Evolutionary conservation across 805 yeast species (phyloP), one percentile per base, ranked within the genome.

Genomic region (Lipomyces spencermartinsiae): DNA sequence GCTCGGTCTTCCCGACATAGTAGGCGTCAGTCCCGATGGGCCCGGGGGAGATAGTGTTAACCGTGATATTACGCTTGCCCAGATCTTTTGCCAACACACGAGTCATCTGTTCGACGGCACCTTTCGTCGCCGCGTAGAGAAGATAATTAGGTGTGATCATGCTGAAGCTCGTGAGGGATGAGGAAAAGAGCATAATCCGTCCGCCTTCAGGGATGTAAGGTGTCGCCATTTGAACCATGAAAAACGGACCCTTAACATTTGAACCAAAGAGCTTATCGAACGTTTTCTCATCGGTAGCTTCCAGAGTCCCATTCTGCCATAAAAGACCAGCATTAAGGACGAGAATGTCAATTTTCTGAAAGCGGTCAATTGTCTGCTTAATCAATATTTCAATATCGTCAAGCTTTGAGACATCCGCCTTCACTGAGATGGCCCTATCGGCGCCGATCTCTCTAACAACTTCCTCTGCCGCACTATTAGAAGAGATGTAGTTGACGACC

Each of bases 41-140:
- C 2, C 87, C 87, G 6, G 87, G 86, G 39, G 83, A 83, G 62
- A 84, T 79, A 16, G 82, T 80, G 70, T 84, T 84, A 61, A 83
- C 84, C 65, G 77, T 78, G 69, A 84, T 80, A 0, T 85, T 84
- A 58, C 77, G 74, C 7, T 74, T 55, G 2, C 83, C 76, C 85
- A 85, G 82, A 67, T 84, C 86, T 64, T 82, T 81, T 3, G 83
- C 76, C 49, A 81, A 69, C 8, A 81, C 76, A 68, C 85, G 86
- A 63, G 81, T 74, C 78, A 85, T 83, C 75, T 79, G 81, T 73
- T 85, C 87, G 67, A 86, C 89, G 12, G 85, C 83, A 7, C 85
- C 83, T 74, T 86, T 86, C 19, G 86, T 80, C 70, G 87, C 89
- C 77, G 85, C 89, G 73, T 87, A 87, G 43, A 81, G 68, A n/a